A percentile compares a stretch with the other conserved stretches of the same genome.
Conservation (phyloP, 805 yeast species). For the Saccharomycopsis sp. region DNA sequence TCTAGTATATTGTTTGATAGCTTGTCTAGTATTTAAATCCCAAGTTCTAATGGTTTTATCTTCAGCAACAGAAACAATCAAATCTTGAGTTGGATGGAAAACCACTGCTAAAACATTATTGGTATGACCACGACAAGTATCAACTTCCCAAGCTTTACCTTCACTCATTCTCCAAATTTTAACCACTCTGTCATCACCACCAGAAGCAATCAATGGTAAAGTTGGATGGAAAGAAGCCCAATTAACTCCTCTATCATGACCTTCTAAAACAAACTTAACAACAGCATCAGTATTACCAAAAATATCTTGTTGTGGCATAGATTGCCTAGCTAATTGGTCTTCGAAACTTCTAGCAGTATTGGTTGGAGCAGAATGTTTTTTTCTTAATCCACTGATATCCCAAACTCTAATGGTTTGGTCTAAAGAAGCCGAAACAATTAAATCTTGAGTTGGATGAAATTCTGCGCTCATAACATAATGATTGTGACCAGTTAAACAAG, state of each 20-base stretch:
- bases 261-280: slow-evolving; percentile 92
- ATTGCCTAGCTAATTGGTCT: slow-evolving; percentile 35
- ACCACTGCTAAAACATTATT: slow-evolving; percentile 81
- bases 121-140: slow-evolving; percentile 95
- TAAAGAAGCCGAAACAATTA: slow-evolving; percentile 89
- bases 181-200: slow-evolving; percentile 91
- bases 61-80: slow-evolving; percentile 88
- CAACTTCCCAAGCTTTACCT: slow-evolving; percentile 98
- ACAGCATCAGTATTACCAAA: slow-evolving; percentile 92
- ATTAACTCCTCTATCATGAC: slow-evolving; percentile 97
- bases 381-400: slow-evolving; percentile 93
- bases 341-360: slow-evolving; percentile 25
- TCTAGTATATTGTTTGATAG: slow-evolving; percentile 88
- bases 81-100: slow-evolving; percentile 89
- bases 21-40: slow-evolving; percentile 91
- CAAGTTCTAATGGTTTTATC: slow-evolving; percentile 94
- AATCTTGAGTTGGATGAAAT: slow-evolving; percentile 92
- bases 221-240: slow-evolving; percentile 99
- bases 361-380: slow-evolving; percentile 86
- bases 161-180: slow-evolving; percentile 98
- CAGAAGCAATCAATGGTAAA: slow-evolving; percentile 86
- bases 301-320: slow-evolving; percentile 72
- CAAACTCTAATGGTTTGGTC: slow-evolving; percentile 99
- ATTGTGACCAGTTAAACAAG: slow-evolving; percentile 94
- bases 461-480: slow-evolving; percentile 98